Percentiles rank a stretch among this genome's conserved stretches.
These are phyloP conservation scores for Ceratobasidium theobromae DNA, from an alignment of 1,284 basidiomycete genomes.

Conservation along the genomic window DNA sequence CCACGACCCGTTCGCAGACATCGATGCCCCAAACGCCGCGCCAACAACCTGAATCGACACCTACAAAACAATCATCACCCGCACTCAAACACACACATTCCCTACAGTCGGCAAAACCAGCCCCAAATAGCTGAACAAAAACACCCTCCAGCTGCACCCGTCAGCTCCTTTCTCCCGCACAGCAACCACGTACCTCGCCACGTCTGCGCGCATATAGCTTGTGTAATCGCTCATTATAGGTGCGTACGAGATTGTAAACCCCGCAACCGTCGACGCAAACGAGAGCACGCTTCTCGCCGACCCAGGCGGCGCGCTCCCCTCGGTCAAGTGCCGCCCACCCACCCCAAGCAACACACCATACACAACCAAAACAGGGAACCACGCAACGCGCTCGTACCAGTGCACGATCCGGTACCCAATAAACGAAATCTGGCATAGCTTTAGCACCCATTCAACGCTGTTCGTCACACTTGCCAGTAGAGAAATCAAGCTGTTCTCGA, in stretches of 20 bases:
- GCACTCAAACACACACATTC: slow-evolving; percentile 19
- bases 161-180: neutral
- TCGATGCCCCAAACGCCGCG: slow-evolving; percentile 65
- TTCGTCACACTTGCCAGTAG: slow-evolving; percentile 58
- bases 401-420: slow-evolving; percentile 75
- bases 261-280: slow-evolving; percentile 70
- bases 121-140: slow-evolving; percentile 72
- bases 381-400: slow-evolving; percentile 75
- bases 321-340: slow-evolving; percentile 62
- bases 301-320: slow-evolving; percentile 49
- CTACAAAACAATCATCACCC: slow-evolving; percentile 41
- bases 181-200: slow-evolving; percentile 52
- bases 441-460: neutral
- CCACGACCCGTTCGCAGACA: slow-evolving; percentile 68
- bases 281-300: slow-evolving; percentile 55
- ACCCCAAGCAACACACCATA: slow-evolving; percentile 75
- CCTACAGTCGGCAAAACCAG: slow-evolving; percentile 68
- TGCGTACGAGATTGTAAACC: slow-evolving; percentile 70
- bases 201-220: slow-evolving; percentile 60
- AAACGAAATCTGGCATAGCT: slow-evolving; percentile 63
- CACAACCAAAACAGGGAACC: slow-evolving; percentile 76
- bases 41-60: slow-evolving; percentile 70
- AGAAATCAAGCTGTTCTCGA: slow-evolving; percentile 59
- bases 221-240: slow-evolving; percentile 73
- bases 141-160: slow-evolving; percentile 60